These are phyloP conservation scores for Carnegiea gigantea DNA, from an alignment of 179 eudicot species.

Conservation along the genomic window DNA sequence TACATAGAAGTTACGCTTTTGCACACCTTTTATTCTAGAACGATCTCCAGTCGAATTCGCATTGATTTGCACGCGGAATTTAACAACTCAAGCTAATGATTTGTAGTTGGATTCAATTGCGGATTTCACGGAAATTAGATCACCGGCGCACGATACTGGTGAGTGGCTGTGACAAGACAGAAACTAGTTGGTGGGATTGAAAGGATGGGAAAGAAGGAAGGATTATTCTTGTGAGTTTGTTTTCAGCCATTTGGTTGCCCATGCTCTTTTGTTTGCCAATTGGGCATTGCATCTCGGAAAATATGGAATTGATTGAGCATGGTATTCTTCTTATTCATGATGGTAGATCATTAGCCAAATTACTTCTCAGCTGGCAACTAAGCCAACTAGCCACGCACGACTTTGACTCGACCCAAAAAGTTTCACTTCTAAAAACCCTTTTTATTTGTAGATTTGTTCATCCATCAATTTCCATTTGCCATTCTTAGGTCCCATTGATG, in stretches of 20 bases:
- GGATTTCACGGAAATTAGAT: no score
- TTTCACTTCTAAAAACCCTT: neutral
- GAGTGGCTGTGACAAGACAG: constrained; percentile 10
- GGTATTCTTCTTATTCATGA: neutral
- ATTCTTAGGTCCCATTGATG: neutral
- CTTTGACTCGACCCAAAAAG: neutral
- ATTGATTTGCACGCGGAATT: no score
- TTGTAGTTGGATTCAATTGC: no score
- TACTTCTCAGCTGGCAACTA: no score
- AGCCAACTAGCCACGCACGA: neutral
- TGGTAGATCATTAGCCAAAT: no score
- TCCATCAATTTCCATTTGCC: neutral
- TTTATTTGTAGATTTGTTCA: neutral
- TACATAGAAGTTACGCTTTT: no score
- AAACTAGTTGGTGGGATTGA: constrained; percentile 12
- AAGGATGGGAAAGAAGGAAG: neutral
- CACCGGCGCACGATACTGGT: no score
- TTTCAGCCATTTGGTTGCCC: constrained; percentile 8
- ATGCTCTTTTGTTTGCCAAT: constrained; percentile 15
- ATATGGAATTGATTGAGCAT: constrained; percentile 6
- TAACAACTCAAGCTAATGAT: no score
- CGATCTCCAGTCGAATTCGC: no score
- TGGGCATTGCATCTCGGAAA: constrained; percentile 14
- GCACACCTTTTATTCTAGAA: no score
- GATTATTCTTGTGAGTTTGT: neutral